phyloP scores from a whole-genome alignment of 352 stramenopile species.

The Phytophthora uliginosa region DNA sequence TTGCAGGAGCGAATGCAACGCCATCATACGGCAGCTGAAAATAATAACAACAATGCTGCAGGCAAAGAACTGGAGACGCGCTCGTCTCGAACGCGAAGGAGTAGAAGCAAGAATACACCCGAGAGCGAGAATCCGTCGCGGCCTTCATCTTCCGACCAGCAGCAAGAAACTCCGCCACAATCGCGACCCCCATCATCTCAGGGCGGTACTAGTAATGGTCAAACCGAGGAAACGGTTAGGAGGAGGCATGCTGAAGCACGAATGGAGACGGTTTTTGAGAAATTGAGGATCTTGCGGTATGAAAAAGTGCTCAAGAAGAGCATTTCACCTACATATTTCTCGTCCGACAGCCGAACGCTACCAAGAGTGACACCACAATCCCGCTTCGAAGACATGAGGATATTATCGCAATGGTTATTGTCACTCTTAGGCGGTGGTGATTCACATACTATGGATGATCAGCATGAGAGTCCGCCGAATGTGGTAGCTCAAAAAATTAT shows the following conservation, averaged over 20 bases:
- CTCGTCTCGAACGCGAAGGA: constrained; percentile 16
- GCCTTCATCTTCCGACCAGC: constrained; percentile 33
- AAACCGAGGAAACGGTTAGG: constrained; percentile 36
- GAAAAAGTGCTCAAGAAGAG: constrained; percentile 49
- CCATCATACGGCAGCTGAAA: constrained; percentile 24
- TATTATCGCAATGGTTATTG: constrained; percentile 58
- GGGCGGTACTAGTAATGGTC: constrained; percentile 5
- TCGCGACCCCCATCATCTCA: constrained; percentile 52
- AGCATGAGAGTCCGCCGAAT: constrained; percentile 32
- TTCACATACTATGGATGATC: constrained; percentile 15
- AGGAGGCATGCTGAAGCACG: constrained; percentile 45
- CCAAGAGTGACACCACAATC: constrained; percentile 34
- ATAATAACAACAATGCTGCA: constrained; percentile 33
- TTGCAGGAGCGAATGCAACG: constrained; percentile 38
- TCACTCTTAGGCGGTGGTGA: constrained; percentile 36
- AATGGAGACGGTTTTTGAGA: constrained; percentile 84
- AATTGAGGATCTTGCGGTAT: constrained; percentile 62
- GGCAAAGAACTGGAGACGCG: constrained; percentile 13
- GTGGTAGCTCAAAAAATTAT: constrained; percentile 58
- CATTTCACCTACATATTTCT: constrained; percentile 65
- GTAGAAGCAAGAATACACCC: constrained; percentile 22
- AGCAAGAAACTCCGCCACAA: constrained; percentile 35
- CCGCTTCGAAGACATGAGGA: constrained; percentile 61
- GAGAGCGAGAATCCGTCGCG: constrained; percentile 25
- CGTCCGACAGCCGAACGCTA: constrained; percentile 29